These are phyloP conservation scores for Sideroxylon spinosum DNA, from an alignment of 179 eudicot genomes.

Conservation along the genomic window DNA sequence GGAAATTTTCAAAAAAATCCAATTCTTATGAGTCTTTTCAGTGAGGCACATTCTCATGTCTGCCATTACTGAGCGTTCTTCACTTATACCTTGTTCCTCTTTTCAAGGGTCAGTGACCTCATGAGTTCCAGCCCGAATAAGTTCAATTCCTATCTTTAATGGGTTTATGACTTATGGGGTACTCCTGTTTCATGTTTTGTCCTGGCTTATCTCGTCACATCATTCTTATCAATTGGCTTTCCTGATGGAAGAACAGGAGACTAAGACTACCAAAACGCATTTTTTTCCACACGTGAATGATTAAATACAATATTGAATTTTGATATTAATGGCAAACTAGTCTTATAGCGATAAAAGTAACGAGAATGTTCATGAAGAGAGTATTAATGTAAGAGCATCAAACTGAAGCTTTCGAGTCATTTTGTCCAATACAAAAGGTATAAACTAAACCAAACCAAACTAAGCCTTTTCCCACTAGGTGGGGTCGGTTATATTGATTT, in stretches of 20 bases:
- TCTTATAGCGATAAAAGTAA: too few relatives aligned
- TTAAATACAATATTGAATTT: too few relatives aligned
- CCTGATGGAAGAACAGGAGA: too few relatives aligned
- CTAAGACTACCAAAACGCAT: neutral
- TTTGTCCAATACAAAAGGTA: too few relatives aligned
- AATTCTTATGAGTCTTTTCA: slow-evolving; percentile 9
- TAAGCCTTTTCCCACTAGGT: too few relatives aligned
- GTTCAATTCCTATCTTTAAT: neutral
- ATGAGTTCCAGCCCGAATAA: neutral
- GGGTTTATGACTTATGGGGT: neutral
- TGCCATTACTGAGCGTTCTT: slow-evolving; percentile 15
- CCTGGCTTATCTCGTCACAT: neutral
- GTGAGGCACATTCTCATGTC: neutral
- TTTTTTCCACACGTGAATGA: too few relatives aligned
- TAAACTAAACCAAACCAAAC: too few relatives aligned
- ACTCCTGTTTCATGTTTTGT: neutral
- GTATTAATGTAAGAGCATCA: too few relatives aligned
- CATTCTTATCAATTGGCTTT: neutral
- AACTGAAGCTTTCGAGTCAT: too few relatives aligned
- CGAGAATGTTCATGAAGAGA: too few relatives aligned
- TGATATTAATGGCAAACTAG: too few relatives aligned
- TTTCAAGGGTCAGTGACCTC: neutral
- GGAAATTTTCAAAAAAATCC: slow-evolving; percentile 1
- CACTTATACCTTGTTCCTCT: neutral
- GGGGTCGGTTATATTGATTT: too few relatives aligned